Evolutionary conservation across 2,329 filamentous ascomycete species (phyloP), one percentile per base, ranked within the genome.

Genomic region (Neopestalotiopsis sp.): DNA sequence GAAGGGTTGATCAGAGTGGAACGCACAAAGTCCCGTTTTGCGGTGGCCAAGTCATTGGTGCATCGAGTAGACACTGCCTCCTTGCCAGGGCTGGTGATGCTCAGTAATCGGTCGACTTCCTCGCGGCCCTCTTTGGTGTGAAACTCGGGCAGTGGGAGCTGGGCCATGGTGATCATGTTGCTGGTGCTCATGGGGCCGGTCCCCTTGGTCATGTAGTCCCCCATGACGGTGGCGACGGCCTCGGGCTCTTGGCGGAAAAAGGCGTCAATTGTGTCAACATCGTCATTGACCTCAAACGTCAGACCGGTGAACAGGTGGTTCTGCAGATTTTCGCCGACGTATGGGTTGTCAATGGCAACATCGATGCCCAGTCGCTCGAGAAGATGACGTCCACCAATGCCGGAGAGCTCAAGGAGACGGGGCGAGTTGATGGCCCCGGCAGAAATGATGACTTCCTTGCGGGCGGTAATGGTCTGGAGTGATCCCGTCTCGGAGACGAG

Each of bases 381-480:
- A 6, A 82, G 75, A 2, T 68, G 69, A 32, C 71, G 73, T 4
- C 77, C 71, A 32, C 83, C 83, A 56, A 84, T 76, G 1, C 82
- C 81, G 1, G 81, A 84, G 5, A 83, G 75, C 71, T 85, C 80
- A 4, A 86, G 78, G 32, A 86, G 73, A 17, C 80, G 77, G 4
- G 84, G 82, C 0, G 80, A 79, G 68, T 83, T 80, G 70, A 85
- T 78, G 1, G 79, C 74, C 3, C 84, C 84, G 6, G 81, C 82
- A 1, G 78, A 77, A 4, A 86, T 62, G 34, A 85, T 80, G 3
- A 86, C 78, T 68, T 86, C 84, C 32, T 75, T 79, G 2, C 70
- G 71, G 1, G 79, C 79, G 9, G 52, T 69, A 10, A 77, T 68
- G 0, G 59, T 73, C 38, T 70, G 71, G 7, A 60, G 71, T 30